Percentiles rank a stretch among this genome's conserved stretches.
Conservation (phyloP, 306 rosid genomes). For the Begonia masoniana region DNA sequence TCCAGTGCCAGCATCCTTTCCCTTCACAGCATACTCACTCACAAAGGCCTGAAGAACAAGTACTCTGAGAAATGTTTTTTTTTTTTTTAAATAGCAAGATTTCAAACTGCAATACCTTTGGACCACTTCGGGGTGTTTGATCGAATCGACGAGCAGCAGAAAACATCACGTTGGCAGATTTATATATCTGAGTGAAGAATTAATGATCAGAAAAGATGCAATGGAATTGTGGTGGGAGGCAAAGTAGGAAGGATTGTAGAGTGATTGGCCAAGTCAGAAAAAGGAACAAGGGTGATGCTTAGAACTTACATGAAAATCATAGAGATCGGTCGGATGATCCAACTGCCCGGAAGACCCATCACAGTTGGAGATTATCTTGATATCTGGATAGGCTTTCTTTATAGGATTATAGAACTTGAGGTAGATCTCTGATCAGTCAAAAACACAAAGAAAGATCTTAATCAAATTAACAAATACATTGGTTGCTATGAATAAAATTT, state of each 20-base stretch:
- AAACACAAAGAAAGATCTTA: background rate
- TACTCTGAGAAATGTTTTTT: background rate
- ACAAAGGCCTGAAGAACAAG: constrained; percentile 63
- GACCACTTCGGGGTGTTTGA: constrained; percentile 39
- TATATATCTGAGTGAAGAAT: constrained; percentile 39
- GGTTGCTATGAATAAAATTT: too few relatives aligned
- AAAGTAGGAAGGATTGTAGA: too few relatives aligned
- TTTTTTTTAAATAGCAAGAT: background rate
- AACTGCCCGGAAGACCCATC: constrained; percentile 55
- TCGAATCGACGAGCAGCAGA: constrained; percentile 43
- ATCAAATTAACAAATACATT: background rate
- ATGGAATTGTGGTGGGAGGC: too few relatives aligned
- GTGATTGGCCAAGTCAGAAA: background rate
- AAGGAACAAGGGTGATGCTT: constrained; percentile 3
- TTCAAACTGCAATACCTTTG: constrained; percentile 24
- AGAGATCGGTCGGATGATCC: constrained; percentile 85
- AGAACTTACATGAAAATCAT: constrained; percentile 74
- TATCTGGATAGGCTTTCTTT: constrained; percentile 61
- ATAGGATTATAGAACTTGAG: constrained; percentile 51
- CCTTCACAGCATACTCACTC: constrained; percentile 84
- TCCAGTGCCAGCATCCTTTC: constrained; percentile 66
- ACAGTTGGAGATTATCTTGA: constrained; percentile 75
- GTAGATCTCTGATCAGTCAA: constrained; percentile 49
- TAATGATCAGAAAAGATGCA: too few relatives aligned
- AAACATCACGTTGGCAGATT: constrained; percentile 54